Conservation (phyloP, 2,329 filamentous ascomycete species). For the Emergomyces pasteurianus region DNA sequence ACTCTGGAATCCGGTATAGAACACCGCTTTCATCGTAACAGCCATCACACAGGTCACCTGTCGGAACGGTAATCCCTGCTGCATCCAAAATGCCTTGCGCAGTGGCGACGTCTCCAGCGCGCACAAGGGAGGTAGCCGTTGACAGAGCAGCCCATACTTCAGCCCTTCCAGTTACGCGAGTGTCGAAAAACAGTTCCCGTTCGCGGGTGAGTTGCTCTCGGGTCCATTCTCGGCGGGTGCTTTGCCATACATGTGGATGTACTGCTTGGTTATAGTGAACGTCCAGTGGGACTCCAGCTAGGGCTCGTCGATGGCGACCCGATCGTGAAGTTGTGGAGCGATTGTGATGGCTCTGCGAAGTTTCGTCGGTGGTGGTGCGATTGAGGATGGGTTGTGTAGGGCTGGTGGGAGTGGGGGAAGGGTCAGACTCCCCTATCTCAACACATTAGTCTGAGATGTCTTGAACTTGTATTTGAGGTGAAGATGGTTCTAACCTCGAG, state of each 20-base stretch:
- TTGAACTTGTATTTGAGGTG: background rate
- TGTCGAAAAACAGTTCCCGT: constrained; percentile 79
- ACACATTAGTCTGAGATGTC: background rate
- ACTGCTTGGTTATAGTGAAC: constrained; percentile 62
- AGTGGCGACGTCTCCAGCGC: constrained; percentile 49
- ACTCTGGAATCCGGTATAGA: constrained; percentile 56
- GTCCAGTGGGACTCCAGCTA: constrained; percentile 22
- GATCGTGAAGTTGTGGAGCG: constrained; percentile 6
- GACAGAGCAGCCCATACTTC: constrained; percentile 74
- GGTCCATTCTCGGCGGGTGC: constrained; percentile 56
- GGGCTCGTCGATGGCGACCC: constrained; percentile 8
- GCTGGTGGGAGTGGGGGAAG: constrained; percentile 1
- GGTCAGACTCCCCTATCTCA: constrained; percentile 3
- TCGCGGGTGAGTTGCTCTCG: constrained; percentile 56
- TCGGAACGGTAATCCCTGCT: constrained; percentile 61
- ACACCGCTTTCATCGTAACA: constrained; percentile 61
- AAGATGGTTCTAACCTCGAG: constrained; percentile 17
- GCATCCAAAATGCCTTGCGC: constrained; percentile 75
- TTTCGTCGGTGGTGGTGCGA: constrained; percentile 3
- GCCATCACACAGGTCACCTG: constrained; percentile 58
- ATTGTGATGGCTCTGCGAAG: constrained; percentile 7
- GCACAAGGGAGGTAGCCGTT: constrained; percentile 55
- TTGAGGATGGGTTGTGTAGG: constrained; percentile 7
- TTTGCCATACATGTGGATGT: constrained; percentile 53
- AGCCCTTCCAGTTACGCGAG: constrained; percentile 60